Evolutionary conservation across 2,329 filamentous ascomycete species (phyloP), one percentile per base, ranked within the genome.

Genomic region (Calonectria pseudoreteaudii): DNA sequence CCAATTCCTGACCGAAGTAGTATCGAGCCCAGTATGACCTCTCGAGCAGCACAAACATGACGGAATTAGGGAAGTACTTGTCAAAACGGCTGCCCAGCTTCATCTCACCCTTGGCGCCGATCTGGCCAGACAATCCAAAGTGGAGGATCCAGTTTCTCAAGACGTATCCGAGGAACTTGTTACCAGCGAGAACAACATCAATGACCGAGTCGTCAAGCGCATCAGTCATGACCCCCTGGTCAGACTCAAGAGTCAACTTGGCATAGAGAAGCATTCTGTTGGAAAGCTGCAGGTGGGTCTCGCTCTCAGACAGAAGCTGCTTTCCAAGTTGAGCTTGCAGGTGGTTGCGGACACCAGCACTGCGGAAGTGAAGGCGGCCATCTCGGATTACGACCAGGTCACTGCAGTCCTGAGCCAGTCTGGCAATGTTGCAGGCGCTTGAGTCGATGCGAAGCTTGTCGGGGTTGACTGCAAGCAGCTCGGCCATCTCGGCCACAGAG

Each of bases 331-430:
- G 81, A 8, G 75, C 74, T 34, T 79, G 79, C 26, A 86, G 74
- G 69, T 84, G 80, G 0, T 75, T 69, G 36, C 81, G 81, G 11
- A 86, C 79, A 18, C 82, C 69, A 44, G 83, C 80, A 72, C 83
- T 85, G 68, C 85, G 84, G 81, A 86, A 86, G 41, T 82, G 83
- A 16, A 85, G 71, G 4, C 75, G 75, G 0, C 84, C 84, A 3
- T 80, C 79, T 7, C 83, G 79, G 7, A 85, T 81, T 14, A 84
- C 77, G 2, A 85, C 78, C 2, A 86, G 58, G 10, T 79, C 76
- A 3, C 75, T 68, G 41, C 79, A 81, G 13, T 75, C 56, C 68
- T 78, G 66, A 20, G 79, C 66, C 2, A 80, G 75, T 67, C 75
- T 75, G 28, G 70, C 67, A 38, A 80, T 62, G 49, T 78, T 76